These are phyloP conservation scores for Houttuynia cordata DNA, from an alignment of 164 flowering plant genomes.

Conservation along the genomic window DNA sequence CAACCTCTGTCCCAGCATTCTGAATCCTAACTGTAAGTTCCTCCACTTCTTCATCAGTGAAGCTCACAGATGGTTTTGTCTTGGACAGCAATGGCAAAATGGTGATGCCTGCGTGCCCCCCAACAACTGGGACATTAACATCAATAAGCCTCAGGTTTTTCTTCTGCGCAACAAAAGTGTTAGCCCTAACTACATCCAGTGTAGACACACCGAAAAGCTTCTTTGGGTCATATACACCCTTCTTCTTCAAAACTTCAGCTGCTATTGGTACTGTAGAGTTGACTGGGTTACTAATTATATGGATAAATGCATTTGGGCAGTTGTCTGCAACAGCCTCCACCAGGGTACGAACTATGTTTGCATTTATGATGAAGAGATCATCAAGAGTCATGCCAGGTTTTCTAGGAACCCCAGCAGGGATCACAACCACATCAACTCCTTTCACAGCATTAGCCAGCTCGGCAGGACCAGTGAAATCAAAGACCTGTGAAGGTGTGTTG, in stretches of 20 bases:
- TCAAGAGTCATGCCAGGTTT: constrained; percentile 34
- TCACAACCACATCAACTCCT: constrained; percentile 11
- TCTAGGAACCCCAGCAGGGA: constrained; percentile 14
- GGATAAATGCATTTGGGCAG: constrained; percentile 10
- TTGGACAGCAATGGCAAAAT: constrained; percentile 7
- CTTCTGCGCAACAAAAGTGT: constrained; percentile 5
- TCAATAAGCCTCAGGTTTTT: constrained; percentile 7
- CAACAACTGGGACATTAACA: constrained; percentile 8
- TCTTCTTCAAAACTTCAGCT: constrained; percentile 6
- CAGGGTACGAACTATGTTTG: constrained; percentile 5
- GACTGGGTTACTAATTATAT: constrained; percentile 1
- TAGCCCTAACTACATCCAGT: no score
- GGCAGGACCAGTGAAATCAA: constrained; percentile 12
- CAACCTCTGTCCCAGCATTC: constrained; percentile 7
- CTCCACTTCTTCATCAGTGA: constrained; percentile 3
- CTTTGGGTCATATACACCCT: constrained; percentile 7
- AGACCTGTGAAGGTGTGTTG: constrained; percentile 12
- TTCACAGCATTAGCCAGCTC: constrained; percentile 8
- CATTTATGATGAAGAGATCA: constrained; percentile 22
- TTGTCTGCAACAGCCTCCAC: constrained; percentile 11
- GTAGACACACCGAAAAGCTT: constrained; percentile 1
- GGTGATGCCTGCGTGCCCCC: constrained; percentile 7
- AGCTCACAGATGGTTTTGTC: constrained; percentile 4
- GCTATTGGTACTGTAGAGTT: constrained; percentile 3
- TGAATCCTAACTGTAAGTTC: constrained; percentile 4